Evolutionary conservation across 345 rosid genomes (phyloP).

Genomic region (Arabidopsis suecica): DNA sequence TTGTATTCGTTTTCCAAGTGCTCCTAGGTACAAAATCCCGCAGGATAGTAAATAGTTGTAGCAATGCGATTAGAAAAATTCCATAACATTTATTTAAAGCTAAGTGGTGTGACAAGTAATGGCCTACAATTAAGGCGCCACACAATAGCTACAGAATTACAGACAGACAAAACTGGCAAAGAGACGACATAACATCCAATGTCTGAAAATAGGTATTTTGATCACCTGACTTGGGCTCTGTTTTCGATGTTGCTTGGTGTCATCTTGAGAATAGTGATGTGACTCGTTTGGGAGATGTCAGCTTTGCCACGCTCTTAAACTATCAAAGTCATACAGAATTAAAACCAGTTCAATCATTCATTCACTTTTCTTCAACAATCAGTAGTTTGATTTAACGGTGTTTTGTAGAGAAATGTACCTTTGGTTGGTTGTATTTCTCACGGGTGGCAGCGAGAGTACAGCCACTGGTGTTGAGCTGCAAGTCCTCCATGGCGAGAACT

Average conservation of each 20-base stretch:
- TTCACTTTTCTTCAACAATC: constrained; percentile 17
- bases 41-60: constrained; percentile 27
- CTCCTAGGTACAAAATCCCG: constrained; percentile 30
- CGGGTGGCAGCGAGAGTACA: constrained; percentile 72
- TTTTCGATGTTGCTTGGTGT: constrained; percentile 31
- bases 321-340: constrained; percentile 45
- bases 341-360: constrained; percentile 19
- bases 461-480: constrained; percentile 70
- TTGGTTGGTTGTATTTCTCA: constrained; percentile 72
- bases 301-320: constrained; percentile 79
- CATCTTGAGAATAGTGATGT: constrained; percentile 61
- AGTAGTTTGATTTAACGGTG: not conserved
- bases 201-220: constrained; percentile 21
- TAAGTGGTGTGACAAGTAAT: constrained; percentile 26
- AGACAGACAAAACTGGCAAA: constrained; percentile 37
- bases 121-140: constrained; percentile 37
- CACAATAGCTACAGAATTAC: constrained; percentile 24
- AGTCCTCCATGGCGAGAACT: constrained; percentile 76
- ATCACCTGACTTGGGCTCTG: constrained; percentile 28
- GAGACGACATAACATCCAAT: constrained; percentile 28
- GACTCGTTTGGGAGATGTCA: constrained; percentile 64
- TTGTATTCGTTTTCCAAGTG: constrained; percentile 30
- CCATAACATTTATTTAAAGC: constrained; percentile 10
- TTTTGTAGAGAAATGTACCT: constrained; percentile 56
- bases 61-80: constrained; percentile 16